Conservation (phyloP, 306 rosid genomes). For the Pachyrhizus erosus region DNA sequence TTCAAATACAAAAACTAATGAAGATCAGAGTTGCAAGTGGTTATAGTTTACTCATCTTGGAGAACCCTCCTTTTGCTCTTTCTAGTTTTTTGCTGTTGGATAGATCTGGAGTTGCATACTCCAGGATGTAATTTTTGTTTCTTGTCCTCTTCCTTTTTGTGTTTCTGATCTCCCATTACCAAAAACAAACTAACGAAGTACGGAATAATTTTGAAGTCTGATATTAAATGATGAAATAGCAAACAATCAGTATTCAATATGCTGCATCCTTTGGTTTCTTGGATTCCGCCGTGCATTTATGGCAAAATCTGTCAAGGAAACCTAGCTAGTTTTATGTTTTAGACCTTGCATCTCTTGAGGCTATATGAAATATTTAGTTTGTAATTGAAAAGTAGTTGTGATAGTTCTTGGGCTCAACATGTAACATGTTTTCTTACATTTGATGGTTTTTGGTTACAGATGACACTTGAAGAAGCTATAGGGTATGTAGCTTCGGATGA, state of each 20-base stretch:
- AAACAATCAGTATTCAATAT: slow-evolving; percentile 14
- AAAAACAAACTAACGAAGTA: background rate
- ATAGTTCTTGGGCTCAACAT: background rate
- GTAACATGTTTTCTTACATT: slow-evolving; percentile 34
- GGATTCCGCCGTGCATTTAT: slow-evolving; percentile 10
- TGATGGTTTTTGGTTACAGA: slow-evolving; percentile 63
- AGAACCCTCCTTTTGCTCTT: too few relatives aligned
- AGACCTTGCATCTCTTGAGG: slow-evolving; percentile 28
- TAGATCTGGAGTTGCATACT: too few relatives aligned
- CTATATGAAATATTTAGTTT: background rate
- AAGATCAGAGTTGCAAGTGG: too few relatives aligned
- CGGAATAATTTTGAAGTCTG: slow-evolving; percentile 20
- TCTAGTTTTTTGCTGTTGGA: too few relatives aligned
- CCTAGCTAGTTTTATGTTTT: slow-evolving; percentile 4
- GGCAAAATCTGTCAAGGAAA: slow-evolving; percentile 12
- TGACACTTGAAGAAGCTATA: slow-evolving; percentile 96
- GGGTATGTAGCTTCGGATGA: slow-evolving; percentile 97
- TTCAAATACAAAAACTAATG: background rate
- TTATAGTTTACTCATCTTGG: too few relatives aligned
- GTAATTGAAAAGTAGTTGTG: too few relatives aligned
- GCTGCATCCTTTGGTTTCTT: slow-evolving; percentile 2
- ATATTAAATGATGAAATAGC: slow-evolving; percentile 28
- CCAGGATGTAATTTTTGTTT: too few relatives aligned
- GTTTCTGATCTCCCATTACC: too few relatives aligned
- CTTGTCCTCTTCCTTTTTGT: too few relatives aligned